Percentiles rank a stretch among this genome's conserved stretches.
phyloP scores from a whole-genome alignment of 139 green algal species.

The Tetradesmus lagerheimii region DNA sequence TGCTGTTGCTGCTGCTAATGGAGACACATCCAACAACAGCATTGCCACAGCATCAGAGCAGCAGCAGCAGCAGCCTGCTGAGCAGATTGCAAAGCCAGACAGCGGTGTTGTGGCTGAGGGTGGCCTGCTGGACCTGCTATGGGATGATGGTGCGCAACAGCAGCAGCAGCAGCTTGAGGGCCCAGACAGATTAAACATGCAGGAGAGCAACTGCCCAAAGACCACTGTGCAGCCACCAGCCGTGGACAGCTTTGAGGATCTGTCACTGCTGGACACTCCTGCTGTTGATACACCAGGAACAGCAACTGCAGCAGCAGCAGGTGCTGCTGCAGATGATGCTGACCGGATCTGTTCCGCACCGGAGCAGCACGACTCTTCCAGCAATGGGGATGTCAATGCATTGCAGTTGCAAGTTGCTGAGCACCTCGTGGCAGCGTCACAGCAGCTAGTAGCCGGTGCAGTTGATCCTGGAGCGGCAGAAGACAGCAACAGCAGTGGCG shows the following conservation, averaged over 20 bases:
- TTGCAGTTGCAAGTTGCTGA: not conserved
- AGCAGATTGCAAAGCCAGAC: too few relatives aligned
- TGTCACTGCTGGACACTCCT: not conserved
- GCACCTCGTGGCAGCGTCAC: not conserved
- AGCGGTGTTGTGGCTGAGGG: not conserved
- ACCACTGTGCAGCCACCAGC: not conserved
- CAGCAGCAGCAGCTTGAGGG: constrained; percentile 13
- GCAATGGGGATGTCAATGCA: too few relatives aligned
- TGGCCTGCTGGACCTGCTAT: not conserved
- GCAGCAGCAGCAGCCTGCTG: constrained; percentile 40
- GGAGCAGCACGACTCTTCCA: not conserved
- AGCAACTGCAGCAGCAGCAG: not conserved
- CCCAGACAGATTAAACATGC: not conserved
- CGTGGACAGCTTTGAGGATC: not conserved
- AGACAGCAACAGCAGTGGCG: not conserved
- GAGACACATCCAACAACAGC: not conserved
- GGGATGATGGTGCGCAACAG: not conserved
- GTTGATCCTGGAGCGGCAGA: not conserved
- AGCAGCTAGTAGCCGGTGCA: not conserved
- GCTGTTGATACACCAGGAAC: not conserved
- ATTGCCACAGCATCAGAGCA: not conserved
- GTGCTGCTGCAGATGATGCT: not conserved
- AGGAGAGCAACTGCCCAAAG: not conserved
- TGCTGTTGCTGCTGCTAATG: not conserved
- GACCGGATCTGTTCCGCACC: too few relatives aligned